Percentiles rank a stretch among this genome's conserved stretches.
Conservation (phyloP, 2,329 filamentous ascomycete species). For the Canariomyces notabilis region DNA sequence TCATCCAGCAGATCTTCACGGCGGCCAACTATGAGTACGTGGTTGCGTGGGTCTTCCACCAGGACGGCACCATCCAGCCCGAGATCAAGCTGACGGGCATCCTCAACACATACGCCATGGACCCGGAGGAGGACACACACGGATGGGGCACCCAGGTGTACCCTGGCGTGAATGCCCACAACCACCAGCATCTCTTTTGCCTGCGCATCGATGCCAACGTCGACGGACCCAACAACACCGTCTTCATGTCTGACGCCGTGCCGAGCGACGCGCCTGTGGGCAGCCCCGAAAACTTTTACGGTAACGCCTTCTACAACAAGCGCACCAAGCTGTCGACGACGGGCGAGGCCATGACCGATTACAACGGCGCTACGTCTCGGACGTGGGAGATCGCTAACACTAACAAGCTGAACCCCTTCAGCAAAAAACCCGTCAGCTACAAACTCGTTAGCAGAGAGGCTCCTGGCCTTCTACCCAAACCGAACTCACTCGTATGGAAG, state of each 20-base stretch:
- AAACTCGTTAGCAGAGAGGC: conserved; percentile 88
- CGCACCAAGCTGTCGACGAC: conserved; percentile 74
- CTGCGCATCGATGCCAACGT: conserved; percentile 82
- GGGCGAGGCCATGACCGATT: conserved; percentile 67
- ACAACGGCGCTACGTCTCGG: conserved; percentile 70
- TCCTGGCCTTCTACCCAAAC: conserved; percentile 71
- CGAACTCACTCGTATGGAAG: conserved; percentile 80
- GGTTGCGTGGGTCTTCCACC: conserved; percentile 80
- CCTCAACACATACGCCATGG: conserved; percentile 83
- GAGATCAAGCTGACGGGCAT: conserved; percentile 91
- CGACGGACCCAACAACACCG: conserved; percentile 77
- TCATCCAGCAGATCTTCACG: conserved; percentile 89
- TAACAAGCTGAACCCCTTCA: conserved; percentile 77
- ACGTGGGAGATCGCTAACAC: conserved; percentile 92
- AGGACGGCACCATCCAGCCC: conserved; percentile 86
- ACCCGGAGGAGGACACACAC: conserved; percentile 71
- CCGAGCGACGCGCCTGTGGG: conserved; percentile 69
- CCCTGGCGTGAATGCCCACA: conserved; percentile 78
- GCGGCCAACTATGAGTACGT: conserved; percentile 93
- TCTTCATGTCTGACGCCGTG: conserved; percentile 76
- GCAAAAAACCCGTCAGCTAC: conserved; percentile 77
- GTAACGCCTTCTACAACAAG: conserved; percentile 84
- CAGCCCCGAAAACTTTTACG: conserved; percentile 77
- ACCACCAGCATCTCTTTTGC: conserved; percentile 94
- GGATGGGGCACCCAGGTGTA: conserved; percentile 89